Evolutionary conservation across 345 rosid species (phyloP).

Genomic region (sweet orange (Citrus sinensis)): DVS_A1.0 CM039165.1:32401001-32401500

Average conservation of each 20-base stretch:
- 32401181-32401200: constrained; percentile 66
- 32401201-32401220: constrained; percentile 53
- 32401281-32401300: constrained; percentile 54
- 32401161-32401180: constrained; percentile 68
- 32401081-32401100: constrained; percentile 77
- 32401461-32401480: background rate
- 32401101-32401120: constrained; percentile 81
- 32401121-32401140: constrained; percentile 62
- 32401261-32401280: constrained; percentile 75
- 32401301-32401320: constrained; percentile 51
- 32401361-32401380: constrained; percentile 54
- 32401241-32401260: constrained; percentile 95
- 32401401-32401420: constrained; percentile 54
- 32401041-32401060: background rate
- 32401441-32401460: background rate
- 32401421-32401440: background rate
- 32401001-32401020: constrained; percentile 38
- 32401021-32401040: background rate
- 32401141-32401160: constrained; percentile 81
- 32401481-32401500: background rate
- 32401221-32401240: constrained; percentile 76
- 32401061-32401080: background rate
- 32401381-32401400: constrained; percentile 81
- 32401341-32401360: constrained; percentile 50
- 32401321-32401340: constrained; percentile 71